phyloP scores from a whole-genome alignment of 495 filamentous ascomycete species.

The Lindgomyces ingoldianus region DNA sequence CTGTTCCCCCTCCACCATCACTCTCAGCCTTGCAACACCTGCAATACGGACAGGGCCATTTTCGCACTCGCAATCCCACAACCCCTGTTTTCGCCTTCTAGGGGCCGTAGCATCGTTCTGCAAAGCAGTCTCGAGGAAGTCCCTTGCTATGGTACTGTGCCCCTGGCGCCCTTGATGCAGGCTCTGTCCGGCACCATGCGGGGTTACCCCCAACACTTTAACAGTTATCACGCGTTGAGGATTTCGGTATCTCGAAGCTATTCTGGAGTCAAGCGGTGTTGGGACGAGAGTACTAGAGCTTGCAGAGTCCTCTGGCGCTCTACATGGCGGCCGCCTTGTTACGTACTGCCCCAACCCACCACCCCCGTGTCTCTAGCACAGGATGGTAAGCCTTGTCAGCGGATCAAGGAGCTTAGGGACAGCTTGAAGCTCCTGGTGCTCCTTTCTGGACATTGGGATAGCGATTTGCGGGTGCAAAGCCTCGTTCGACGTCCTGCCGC shows the following conservation, averaged over 20 bases:
- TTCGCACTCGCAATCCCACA: background rate
- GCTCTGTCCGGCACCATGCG: background rate
- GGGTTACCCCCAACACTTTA: too few species aligned
- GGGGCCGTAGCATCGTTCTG: background rate
- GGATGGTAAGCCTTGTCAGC: background rate
- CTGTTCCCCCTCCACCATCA: background rate
- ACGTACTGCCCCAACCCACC: background rate
- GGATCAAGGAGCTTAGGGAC: background rate
- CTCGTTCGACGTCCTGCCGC: background rate
- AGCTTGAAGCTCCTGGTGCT: background rate
- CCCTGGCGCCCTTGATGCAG: background rate
- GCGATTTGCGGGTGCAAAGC: background rate
- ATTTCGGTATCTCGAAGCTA: too few species aligned
- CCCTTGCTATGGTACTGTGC: background rate
- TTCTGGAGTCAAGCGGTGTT: too few species aligned
- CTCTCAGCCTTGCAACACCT: background rate
- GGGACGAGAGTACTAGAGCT: too few species aligned
- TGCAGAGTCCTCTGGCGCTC: background rate
- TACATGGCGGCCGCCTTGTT: background rate
- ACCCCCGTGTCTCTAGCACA: background rate
- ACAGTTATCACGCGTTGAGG: too few species aligned
- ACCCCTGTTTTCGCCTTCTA: background rate
- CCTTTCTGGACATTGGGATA: background rate
- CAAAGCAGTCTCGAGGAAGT: background rate
- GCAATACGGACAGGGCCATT: background rate